Conservation (phyloP, 805 yeast species). For the Kazachstania psychrophila region DNA sequence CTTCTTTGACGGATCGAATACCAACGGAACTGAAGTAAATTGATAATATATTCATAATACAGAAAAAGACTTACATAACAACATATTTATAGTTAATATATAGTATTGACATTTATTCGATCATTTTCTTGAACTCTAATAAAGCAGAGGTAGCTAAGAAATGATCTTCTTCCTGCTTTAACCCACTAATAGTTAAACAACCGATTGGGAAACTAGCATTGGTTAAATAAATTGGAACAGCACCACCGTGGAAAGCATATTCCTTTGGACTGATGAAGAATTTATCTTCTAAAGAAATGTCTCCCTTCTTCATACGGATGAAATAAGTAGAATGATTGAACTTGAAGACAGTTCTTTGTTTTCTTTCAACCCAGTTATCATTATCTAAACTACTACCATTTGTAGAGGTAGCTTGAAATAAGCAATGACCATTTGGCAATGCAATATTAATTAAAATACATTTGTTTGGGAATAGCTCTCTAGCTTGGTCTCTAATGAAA, state of each 20-base stretch:
- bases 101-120: not conserved
- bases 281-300: slow-evolving; percentile 33
- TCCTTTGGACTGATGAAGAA: slow-evolving; percentile 35
- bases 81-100: not conserved
- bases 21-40: not conserved
- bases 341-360: slow-evolving; percentile 40
- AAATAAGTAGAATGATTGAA: slow-evolving; percentile 40
- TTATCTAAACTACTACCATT: slow-evolving; percentile 39
- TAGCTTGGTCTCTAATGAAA: slow-evolving; percentile 33
- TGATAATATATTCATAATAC: not conserved
- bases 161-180: slow-evolving; percentile 48
- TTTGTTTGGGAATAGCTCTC: slow-evolving; percentile 23
- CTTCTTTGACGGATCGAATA: slow-evolving; percentile 3
- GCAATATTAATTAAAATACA: slow-evolving; percentile 42
- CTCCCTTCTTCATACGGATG: slow-evolving; percentile 37
- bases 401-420: slow-evolving; percentile 36
- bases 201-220: slow-evolving; percentile 34
- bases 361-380: slow-evolving; percentile 45
- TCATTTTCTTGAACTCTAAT: slow-evolving; percentile 7
- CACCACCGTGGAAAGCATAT: slow-evolving; percentile 50
- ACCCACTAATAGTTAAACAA: slow-evolving; percentile 46
- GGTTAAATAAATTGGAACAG: slow-evolving; percentile 38
- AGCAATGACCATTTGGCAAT: slow-evolving; percentile 36
- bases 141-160: slow-evolving; percentile 31
- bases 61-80: not conserved